Conservation (phyloP, 805 yeast species). For the Nakazawaea ishiwadae region DNA sequence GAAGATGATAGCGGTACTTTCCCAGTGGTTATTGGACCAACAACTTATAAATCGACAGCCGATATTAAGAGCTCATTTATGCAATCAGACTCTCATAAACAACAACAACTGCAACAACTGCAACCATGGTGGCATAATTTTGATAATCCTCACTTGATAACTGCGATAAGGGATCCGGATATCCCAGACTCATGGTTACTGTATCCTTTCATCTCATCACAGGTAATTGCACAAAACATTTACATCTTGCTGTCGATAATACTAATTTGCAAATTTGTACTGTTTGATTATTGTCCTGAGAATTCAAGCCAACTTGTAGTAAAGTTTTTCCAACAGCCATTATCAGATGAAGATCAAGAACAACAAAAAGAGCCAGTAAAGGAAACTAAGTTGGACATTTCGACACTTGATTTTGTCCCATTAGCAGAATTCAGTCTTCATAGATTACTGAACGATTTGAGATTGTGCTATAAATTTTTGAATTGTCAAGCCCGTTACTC, state of each 20-base stretch:
- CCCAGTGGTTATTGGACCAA: constrained; percentile 27
- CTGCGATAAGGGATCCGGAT: constrained; percentile 6
- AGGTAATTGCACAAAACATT: constrained; percentile 1
- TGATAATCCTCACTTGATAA: constrained; percentile 1
- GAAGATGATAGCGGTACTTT: constrained; percentile 16
- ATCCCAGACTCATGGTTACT: constrained; percentile 12
- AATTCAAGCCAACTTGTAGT: neutral
- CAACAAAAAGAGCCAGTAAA: neutral
- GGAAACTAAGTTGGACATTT: neutral
- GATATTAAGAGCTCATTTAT: too few relatives aligned
- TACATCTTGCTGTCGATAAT: constrained; percentile 8
- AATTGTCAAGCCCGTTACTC: constrained; percentile 5
- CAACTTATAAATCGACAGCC: constrained; percentile 20
- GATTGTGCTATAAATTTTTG: constrained; percentile 6
- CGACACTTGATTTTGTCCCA: constrained; percentile 2
- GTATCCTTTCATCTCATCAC: constrained; percentile 2
- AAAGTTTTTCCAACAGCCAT: constrained; percentile 4
- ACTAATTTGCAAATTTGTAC: constrained; percentile 5
- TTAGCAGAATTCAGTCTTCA: constrained; percentile 4
- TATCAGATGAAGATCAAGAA: constrained; percentile 1
- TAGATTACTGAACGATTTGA: constrained; percentile 1
- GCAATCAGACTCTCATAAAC: too few relatives aligned
- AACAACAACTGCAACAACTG: too few relatives aligned
- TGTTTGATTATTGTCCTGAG: neutral
- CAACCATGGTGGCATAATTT: constrained; percentile 7